Base-by-base conservation (phyloP, 306 rosid species). In the Cucurbita moschata region DNA sequence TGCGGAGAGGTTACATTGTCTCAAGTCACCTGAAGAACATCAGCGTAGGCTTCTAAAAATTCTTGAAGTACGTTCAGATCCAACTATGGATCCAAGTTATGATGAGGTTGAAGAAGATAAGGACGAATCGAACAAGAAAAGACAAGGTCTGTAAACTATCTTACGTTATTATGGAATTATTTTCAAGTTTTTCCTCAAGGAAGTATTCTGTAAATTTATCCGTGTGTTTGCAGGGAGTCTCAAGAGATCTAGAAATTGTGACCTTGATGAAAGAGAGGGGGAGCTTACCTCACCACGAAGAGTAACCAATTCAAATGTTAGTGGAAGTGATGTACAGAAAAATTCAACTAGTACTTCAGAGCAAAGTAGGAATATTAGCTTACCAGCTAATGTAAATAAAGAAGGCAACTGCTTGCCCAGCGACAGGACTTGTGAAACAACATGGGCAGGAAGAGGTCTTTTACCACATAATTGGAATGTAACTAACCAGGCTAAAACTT, bases 31-130 rank as follows among this genome's bases (percentile, higher is more conserved):
- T 2, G 96, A 89, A 82, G 97, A 91, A 75, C 86, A 73, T 12
- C 90, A 86, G 68, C 83, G 83, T 77, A 87, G 95, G 86, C 82
- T 91, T 74, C 73, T 37, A 47, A 90, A 89, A 79, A 76, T 83
- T 82, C 92, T 87, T 3, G 86, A 78, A 72, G 85, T 94, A 60
- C 90, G 83, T 87, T 71, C 89, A 52, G 96, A 94, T 82, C 92
- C 92, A 78, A 86, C 79, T 71, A 79, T 84, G 87, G 90, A 91
- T 79, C 89, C 89, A 44, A 80, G 79, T 85, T 85, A 64, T 13
- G 92, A 85, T 13, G 92, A 85, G 74, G 85, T 89, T 53, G 94
- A 87, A 79, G 94, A 83, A 79, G 84, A 76, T 78, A 77, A 73
- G 43, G 83, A 78, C 76, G 85, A 81, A 72, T 77, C 84, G 21